Evolutionary conservation across 345 rosid genomes (phyloP), one percentile per base, ranked within the genome.

Genomic region (Rhizophora apiculata): DNA sequence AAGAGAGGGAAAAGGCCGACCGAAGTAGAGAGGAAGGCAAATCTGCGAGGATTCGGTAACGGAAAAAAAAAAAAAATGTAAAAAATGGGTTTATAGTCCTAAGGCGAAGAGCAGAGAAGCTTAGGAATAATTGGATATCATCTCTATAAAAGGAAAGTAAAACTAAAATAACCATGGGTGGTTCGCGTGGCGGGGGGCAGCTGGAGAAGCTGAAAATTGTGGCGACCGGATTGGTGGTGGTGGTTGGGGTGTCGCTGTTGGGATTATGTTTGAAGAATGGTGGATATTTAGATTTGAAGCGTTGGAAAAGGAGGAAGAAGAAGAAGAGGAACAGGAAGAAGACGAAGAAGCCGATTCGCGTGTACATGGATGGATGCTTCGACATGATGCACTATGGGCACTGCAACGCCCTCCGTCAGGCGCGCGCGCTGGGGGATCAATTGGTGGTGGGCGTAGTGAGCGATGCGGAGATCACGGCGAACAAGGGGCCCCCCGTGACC

Each of bases 311-410:
- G 11, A 31, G 75, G 48, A 72, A 67, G 48, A 78, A 78, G 67
- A 83, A 82, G 78, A 82, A 82, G 24, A 24, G 78, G 74, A 16
- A 46, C 4, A 53, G 49, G 11, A 31, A 76, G 48, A 72, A 67
- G 48, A 77, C 77, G 67, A 83, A 82, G 81, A 82, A 82, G 81
- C 71, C 78, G 5, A 72, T 86, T 4, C 85, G 96, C 26, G 96
- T 87, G 2, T 87, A 89, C 77, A 89, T 89, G 96, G 96, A 89
- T 59, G 96, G 96, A 2, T 87, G 96, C 68, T 89, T 87, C 74
- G 96, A 89, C 71, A 83, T 89, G 87, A 89, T 89, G 96, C 96
- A 89, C 73, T 89, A 89, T 69, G 96, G 96, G 48, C 92, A 89
- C 75, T 86, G 90, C 83, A 87, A 89, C 68, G 96, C 96, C 11